These are phyloP conservation scores for Syzygium jambos DNA, from an alignment of 345 rosid species.

Conservation along the genomic window DNA sequence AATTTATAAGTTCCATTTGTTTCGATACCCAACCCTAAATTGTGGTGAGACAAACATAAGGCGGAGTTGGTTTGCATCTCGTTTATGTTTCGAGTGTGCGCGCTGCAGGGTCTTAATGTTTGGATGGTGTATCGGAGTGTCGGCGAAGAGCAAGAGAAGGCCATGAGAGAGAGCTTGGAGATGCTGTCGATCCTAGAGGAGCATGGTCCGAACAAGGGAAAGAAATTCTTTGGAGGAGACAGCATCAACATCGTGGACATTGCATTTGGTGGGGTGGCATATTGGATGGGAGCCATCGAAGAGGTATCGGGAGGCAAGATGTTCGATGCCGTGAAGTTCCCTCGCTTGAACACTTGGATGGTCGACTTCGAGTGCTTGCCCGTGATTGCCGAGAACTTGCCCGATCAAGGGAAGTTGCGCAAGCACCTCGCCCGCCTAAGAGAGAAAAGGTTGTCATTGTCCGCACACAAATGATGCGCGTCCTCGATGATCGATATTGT, in stretches of 20 bases:
- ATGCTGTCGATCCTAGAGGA: constrained; percentile 9
- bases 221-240: constrained; percentile 11
- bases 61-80: background rate
- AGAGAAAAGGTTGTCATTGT: background rate
- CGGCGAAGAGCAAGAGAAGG: constrained; percentile 14
- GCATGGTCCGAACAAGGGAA: constrained; percentile 7
- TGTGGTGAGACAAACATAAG: background rate
- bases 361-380: constrained; percentile 3
- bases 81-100: background rate
- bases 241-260: constrained; percentile 5
- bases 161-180: background rate
- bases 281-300: constrained; percentile 3
- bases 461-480: background rate
- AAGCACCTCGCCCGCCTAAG: background rate
- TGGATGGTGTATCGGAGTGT: background rate
- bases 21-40: background rate
- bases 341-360: constrained; percentile 6
- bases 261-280: background rate
- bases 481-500: background rate
- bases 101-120: background rate
- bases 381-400: constrained; percentile 8
- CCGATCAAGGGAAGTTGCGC: background rate
- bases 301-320: constrained; percentile 5
- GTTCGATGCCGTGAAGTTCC: constrained; percentile 3
- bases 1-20: background rate